Conservation (phyloP, 495 filamentous ascomycete genomes). For the Aeminium ludgeri region DNA sequence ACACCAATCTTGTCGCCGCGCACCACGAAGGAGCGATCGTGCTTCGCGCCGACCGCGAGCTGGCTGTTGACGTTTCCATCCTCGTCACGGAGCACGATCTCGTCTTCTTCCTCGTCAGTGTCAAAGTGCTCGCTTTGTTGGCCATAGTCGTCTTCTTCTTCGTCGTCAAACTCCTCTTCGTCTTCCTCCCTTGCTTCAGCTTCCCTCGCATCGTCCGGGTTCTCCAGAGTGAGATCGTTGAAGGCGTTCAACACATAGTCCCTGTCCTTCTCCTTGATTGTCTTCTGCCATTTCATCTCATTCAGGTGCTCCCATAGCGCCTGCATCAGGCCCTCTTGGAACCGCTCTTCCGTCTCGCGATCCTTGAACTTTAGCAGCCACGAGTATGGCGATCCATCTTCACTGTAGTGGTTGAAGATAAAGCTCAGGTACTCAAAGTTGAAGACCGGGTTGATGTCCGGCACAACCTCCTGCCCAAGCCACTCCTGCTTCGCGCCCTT, state of each 20-base stretch:
- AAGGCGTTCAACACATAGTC: slow-evolving; percentile 95
- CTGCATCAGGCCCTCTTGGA: slow-evolving; percentile 88
- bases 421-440: slow-evolving; percentile 97
- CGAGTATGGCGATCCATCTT: slow-evolving; percentile 80
- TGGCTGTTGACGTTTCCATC: slow-evolving; percentile 87
- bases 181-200: slow-evolving; percentile 41
- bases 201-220: slow-evolving; percentile 42
- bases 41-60: slow-evolving; percentile 94
- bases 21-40: slow-evolving; percentile 92
- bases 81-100: slow-evolving; percentile 47
- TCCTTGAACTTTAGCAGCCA: slow-evolving; percentile 91
- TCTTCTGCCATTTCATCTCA: slow-evolving; percentile 82
- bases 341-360: slow-evolving; percentile 57
- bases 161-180: slow-evolving; percentile 46
- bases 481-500: slow-evolving; percentile 60
- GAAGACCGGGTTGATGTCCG: slow-evolving; percentile 94
- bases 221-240: slow-evolving; percentile 86
- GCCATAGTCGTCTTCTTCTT: slow-evolving; percentile 43
- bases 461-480: slow-evolving; percentile 70
- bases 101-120: slow-evolving; percentile 78
- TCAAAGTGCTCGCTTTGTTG: slow-evolving; percentile 71
- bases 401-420: slow-evolving; percentile 91
- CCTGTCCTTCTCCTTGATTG: slow-evolving; percentile 65
- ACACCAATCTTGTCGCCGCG: slow-evolving; percentile 95
- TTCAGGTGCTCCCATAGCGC: slow-evolving; percentile 96